Base-by-base conservation (phyloP, 192 early-diverging fungal genomes). In the Coemansia asiatica region DNA sequence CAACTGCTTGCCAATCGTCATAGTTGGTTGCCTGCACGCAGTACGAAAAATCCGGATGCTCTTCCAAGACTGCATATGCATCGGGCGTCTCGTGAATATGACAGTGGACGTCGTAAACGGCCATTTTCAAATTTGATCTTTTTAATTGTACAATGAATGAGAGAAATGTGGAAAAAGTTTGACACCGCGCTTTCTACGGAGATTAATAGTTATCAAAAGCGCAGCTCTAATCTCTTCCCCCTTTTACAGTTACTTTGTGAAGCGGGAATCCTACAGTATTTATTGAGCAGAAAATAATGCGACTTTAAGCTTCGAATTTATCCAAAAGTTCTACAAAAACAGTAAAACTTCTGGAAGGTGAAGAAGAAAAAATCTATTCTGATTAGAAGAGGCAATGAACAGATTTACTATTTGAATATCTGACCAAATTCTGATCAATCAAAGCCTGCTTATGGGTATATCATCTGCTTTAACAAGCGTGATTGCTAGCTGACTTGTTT, bases 321-420 rank as follows among this genome's bases (percentile, higher is more conserved):
- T 47, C 23, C 19, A n/a, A 60, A 48, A 92, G 90, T 88, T 92
- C 90, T 71, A 92, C 90, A 60, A 92, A 92, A 68, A 44, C 1
- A 44, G 40, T 44, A 44, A 44, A 44, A 15, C 40, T 44, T 44
- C 40, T 15, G 40, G 40, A 44, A 44, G 40, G 16, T 16, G 40
- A 15, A 16, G 16, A 44, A 44, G 40, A 44, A 44, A 44, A 44
- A 44, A 6, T 18, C 40, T 18, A 0, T 5, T 28, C n/a, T n/a
- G n/a, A n/a, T n/a, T n/a, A n/a, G n/a, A n/a, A n/a, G n/a, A n/a
- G n/a, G n/a, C n/a, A n/a, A n/a, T n/a, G n/a, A n/a, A n/a, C n/a
- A n/a, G n/a, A n/a, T n/a, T n/a, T n/a, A n/a, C n/a, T n/a, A n/a
- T n/a, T n/a, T n/a, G n/a, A n/a, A n/a, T n/a, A n/a, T n/a, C n/a